Evolutionary conservation across 495 filamentous ascomycete species (phyloP).

Genomic region (Penicillium salamii): DNA sequence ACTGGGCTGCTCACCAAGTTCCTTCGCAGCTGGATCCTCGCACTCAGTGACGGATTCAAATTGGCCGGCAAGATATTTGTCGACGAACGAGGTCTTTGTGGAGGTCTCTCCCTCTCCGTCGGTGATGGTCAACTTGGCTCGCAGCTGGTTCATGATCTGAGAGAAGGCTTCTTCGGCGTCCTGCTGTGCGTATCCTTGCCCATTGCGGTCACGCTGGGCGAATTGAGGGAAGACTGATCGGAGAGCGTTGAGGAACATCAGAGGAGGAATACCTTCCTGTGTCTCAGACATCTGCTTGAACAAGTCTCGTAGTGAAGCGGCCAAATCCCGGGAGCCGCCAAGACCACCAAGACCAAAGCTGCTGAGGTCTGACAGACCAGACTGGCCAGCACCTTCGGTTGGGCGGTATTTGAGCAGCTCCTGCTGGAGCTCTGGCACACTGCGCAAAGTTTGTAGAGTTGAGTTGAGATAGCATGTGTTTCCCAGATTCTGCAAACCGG

Average conservation of each 20-base stretch:
- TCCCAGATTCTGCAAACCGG: constrained; percentile 87
- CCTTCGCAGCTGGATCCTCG: constrained; percentile 74
- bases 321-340: constrained; percentile 67
- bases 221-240: constrained; percentile 89
- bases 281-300: constrained; percentile 94
- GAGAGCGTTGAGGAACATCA: constrained; percentile 81
- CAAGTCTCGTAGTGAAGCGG: constrained; percentile 74
- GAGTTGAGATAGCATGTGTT: constrained; percentile 99
- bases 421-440: constrained; percentile 87
- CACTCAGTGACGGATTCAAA: constrained; percentile 77
- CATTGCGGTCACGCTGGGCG: constrained; percentile 76
- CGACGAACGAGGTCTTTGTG: constrained; percentile 69
- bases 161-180: constrained; percentile 99
- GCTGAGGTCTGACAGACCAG: constrained; percentile 48
- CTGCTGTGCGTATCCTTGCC: constrained; percentile 86
- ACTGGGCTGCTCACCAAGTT: constrained; percentile 69
- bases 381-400: constrained; percentile 29
- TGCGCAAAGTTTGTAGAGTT: constrained; percentile 82
- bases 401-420: constrained; percentile 69
- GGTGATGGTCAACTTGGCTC: constrained; percentile 71
- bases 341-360: constrained; percentile 60
- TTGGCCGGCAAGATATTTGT: constrained; percentile 82
- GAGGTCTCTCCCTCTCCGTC: constrained; percentile 44
- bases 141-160: constrained; percentile 85
- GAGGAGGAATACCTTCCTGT: constrained; percentile 80